Evolutionary conservation across 352 stramenopile genomes (phyloP).

Genomic region (Phytophthora constricta): DNA sequence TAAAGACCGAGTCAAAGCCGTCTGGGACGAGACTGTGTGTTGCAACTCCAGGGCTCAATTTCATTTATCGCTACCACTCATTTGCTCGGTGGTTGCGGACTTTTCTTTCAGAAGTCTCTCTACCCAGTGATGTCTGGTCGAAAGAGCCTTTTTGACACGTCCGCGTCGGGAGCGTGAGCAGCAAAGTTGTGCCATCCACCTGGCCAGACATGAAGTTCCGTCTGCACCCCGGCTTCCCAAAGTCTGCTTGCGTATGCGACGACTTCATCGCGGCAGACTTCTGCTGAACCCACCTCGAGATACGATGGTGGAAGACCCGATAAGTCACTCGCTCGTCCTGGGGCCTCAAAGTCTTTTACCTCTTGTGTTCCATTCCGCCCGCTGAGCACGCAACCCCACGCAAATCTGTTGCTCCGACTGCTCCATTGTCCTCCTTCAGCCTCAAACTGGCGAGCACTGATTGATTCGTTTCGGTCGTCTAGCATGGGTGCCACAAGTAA

Average conservation of each 20-base stretch:
- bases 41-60: neutral
- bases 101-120: conserved; percentile 20
- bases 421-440: conserved; percentile 26
- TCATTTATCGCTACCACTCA: neutral
- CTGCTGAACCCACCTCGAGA: conserved; percentile 31
- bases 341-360: conserved; percentile 27
- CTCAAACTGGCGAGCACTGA: conserved; percentile 34
- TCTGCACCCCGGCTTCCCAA: conserved; percentile 25
- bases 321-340: conserved; percentile 21
- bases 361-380: conserved; percentile 15
- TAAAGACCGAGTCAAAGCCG: too few species aligned
- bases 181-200: conserved; percentile 36
- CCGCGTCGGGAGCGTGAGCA: conserved; percentile 17
- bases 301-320: conserved; percentile 28
- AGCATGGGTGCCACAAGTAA: conserved; percentile 32
- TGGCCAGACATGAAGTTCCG: conserved; percentile 34
- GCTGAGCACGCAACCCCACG: conserved; percentile 22
- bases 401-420: conserved; percentile 26
- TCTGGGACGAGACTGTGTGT: neutral
- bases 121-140: conserved; percentile 28
- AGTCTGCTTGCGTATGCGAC: conserved; percentile 33
- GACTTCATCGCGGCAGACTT: conserved; percentile 35
- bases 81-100: neutral
- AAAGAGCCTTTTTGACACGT: conserved; percentile 32
- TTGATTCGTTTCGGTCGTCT: conserved; percentile 22